Base-by-base conservation (phyloP, 768 basidiomycete species). In the Auriscalpium orientale region DNA sequence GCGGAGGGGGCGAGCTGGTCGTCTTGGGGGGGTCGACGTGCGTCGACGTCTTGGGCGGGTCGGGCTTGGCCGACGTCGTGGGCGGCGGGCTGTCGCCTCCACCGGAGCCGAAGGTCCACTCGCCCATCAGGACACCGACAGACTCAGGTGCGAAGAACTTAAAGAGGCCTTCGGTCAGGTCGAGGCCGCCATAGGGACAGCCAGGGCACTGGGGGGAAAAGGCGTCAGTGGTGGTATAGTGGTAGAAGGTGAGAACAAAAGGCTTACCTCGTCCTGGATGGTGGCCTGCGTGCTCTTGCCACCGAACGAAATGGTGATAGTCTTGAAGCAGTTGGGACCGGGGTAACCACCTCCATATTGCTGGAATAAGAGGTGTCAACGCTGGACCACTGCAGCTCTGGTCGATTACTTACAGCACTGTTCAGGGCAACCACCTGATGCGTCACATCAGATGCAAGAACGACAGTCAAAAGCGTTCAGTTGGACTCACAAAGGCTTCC, bases 311-410 rank as follows among this genome's bases (percentile, higher is more conserved):
- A 92, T 83, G 10, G 77, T 79, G 60, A 92, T 84, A 18, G 60
- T 63, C 64, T 79, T 70, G 65, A 78, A 79, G 68, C 90, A 92
- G 40, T 81, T 51, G 20, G 82, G 80, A 1, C 85, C 81, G 6
- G 88, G 86, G 67, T 81, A 87, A 7, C 78, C 77, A 43, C 56
- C 57, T 13, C 85, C 84, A 62, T 70, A 88, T 72, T 85, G 77
- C 65, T 76, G 40, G 10, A 46, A n/a, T 10, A 45, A 6, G 20
- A 40, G 34, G n/a, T 20, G 43, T 10, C 37, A 10, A 22, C 36
- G 16, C 18, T 12, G 10, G 35, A 15, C 28, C 8, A 12, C 34
- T 6, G 13, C 49, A 15, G 37, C 11, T 16, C 15, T 15, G 18
- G 45, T 7, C 37, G 43, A 35, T 28, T 28, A 56, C 61, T 51